Evolutionary conservation across 1,284 basidiomycete genomes (phyloP), one percentile per base, ranked within the genome.

Genomic region (Puccinia horiana): DNA sequence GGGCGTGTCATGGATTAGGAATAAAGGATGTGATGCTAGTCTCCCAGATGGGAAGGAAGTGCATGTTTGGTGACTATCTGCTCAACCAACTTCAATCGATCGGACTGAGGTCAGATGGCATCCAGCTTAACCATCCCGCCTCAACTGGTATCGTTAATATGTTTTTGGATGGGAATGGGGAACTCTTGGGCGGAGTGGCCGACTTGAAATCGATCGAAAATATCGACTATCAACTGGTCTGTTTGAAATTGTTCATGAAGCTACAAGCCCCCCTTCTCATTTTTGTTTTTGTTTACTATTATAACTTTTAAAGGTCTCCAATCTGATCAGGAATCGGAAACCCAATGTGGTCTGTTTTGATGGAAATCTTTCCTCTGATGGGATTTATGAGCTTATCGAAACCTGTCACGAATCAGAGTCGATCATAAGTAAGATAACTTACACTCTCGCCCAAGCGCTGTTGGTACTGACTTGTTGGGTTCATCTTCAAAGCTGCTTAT

Each of bases 101-200:
- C 42, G 74, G 74, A 12, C 49, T 77, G 26, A 73, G 77, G 54
- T 47, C 35, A 23, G 72, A 73, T 82, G 77, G 74, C 20, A 32
- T 76, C 18, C 49, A 56, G 20, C 54, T 61, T 23, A 32, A n/a
- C 32, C 35, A 42, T 44, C 16, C 26, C 11, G 56, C 78, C 37
- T 35, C 63, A 11, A 73, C 56, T 29, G 70, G 69, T 9, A 91
- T 95, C 0, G 92, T 93, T 9, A 96, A 95, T 88, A 91, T 98
- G 88, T 88, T 95, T 54, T 88, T 99, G 63, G 92, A 95, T 85
- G 87, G 87, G 32, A 86, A 88, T 14, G 95, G 95, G 0, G 90
- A 91, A 78, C 89, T 99, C 14, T 88, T 92, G 1, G 91, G 90
- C 26, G 97, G 97, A 8, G 91, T 98, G 6, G 94, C 96, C 6